Base-by-base conservation (phyloP, 345 rosid species). In the Laguncularia racemosa region DNA sequence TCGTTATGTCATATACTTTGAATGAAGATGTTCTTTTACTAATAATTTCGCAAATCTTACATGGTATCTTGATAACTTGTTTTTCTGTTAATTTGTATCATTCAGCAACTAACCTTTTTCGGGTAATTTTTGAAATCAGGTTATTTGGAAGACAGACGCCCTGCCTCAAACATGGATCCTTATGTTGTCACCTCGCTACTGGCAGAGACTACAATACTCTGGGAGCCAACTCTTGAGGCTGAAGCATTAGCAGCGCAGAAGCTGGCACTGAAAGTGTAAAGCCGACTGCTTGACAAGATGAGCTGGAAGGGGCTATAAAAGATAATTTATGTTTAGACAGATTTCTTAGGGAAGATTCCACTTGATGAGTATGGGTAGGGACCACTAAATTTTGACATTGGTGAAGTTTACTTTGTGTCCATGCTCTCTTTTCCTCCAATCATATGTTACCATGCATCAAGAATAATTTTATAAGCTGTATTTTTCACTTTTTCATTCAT, bases 101-200 rank as follows among this genome's bases (percentile, higher is more conserved):
- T 0, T 15, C 13, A 53, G 44, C 56, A 14, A 21, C 20, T 21
- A 13, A 16, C 20, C 48, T 69, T 57, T 59, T 20, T n/a, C 14
- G 33, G 60, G 19, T 38, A 48, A 20, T 13, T 10, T 16, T 51
- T 38, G 50, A 23, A 11, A 62, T 56, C 45, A 89, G 98, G 97
- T 61, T 93, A 89, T 79, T 73, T 89, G 79, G 88, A 93, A 71
- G 97, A 89, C 55, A 45, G 95, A 53, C 93, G 95, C 44, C 97
- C 99, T 44, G 88, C 97, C 50, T 89, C 98, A 21, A 92, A 84
- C 86, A 92, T 86, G 96, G 97, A 89, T 67, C 95, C 97, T 3
- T 89, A 85, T 55, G 64, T 78, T 12, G 93, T 89, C 78, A 92
- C 88, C 48, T 48, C 76, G 16, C 69, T 89, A 38, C 69, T 89